Conservation (phyloP, 495 filamentous ascomycete genomes). For the Aspergillus affinis region DNA sequence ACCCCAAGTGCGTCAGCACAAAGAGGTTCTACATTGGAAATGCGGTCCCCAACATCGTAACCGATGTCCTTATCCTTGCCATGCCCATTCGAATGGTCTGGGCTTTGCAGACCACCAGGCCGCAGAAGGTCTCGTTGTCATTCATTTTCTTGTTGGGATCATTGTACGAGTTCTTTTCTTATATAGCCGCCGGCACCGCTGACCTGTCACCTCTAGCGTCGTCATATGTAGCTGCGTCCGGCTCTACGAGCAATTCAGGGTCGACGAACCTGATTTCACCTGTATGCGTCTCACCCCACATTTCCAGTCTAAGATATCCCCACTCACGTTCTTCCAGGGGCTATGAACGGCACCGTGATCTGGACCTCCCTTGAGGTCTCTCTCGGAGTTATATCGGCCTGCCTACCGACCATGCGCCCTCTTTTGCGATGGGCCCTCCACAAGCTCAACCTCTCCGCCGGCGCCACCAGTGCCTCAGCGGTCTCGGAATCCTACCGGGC, state of each 20-base stretch:
- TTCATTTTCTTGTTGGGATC: neutral
- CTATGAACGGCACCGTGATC: neutral
- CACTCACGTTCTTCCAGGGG: neutral
- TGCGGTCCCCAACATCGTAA: neutral
- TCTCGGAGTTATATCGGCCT: neutral
- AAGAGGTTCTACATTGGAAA: neutral
- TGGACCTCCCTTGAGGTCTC: neutral
- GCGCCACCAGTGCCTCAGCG: neutral
- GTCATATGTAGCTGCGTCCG: neutral
- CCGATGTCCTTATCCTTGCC: neutral
- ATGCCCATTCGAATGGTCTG: neutral
- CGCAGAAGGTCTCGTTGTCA: neutral
- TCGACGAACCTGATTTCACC: neutral
- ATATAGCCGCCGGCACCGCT: neutral
- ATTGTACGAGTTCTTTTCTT: neutral
- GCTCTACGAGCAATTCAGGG: neutral
- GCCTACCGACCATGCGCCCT: neutral
- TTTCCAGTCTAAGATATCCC: neutral
- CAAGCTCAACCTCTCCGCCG: neutral
- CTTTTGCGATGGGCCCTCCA: neutral
- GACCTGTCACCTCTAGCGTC: neutral
- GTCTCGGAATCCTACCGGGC: neutral
- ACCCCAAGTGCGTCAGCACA: neutral
- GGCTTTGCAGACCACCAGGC: neutral
- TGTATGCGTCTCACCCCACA: neutral